Percentiles rank a stretch among this genome's conserved stretches.
Evolutionary conservation across 306 rosid genomes (phyloP).

Genomic region (Vicia faba): DNA sequence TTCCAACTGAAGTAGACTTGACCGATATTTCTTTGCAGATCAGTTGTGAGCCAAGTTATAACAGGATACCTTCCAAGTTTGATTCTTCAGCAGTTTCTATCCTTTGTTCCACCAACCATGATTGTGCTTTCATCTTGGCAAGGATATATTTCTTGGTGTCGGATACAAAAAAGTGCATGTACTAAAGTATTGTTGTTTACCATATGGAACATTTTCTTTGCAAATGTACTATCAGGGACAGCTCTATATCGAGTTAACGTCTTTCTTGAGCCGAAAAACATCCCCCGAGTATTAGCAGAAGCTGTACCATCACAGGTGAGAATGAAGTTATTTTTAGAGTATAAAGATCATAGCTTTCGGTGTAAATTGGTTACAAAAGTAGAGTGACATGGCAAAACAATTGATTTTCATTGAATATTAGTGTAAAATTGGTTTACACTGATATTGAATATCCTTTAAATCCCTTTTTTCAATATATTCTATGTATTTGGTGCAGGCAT

Average conservation of each 20-base stretch:
- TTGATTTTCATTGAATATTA: background rate
- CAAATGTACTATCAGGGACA: slow-evolving; percentile 81
- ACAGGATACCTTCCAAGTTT: slow-evolving; percentile 96
- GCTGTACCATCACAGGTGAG: slow-evolving; percentile 90
- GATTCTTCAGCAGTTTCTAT: slow-evolving; percentile 67
- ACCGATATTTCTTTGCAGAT: slow-evolving; percentile 51
- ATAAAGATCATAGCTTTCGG: too few species aligned
- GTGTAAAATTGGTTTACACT: background rate
- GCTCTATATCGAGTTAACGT: slow-evolving; percentile 61
- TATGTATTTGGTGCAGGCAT: slow-evolving; percentile 62
- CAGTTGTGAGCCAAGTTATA: slow-evolving; percentile 71
- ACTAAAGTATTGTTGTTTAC: slow-evolving; percentile 74
- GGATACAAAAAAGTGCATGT: slow-evolving; percentile 71
- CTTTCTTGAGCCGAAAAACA: slow-evolving; percentile 75
- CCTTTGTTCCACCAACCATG: slow-evolving; percentile 76
- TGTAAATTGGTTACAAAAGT: background rate
- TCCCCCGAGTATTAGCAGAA: slow-evolving; percentile 71
- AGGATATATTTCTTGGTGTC: slow-evolving; percentile 74
- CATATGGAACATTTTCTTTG: slow-evolving; percentile 88
- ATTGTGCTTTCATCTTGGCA: slow-evolving; percentile 69
- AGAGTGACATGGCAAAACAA: background rate
- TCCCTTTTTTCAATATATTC: background rate
- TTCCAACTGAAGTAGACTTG: too few species aligned
- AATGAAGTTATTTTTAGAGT: slow-evolving; percentile 16
- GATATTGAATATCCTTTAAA: background rate